These are phyloP conservation scores for Diplocarpon mali DNA, from an alignment of 2,329 filamentous ascomycete species.

Conservation along the genomic window DNA sequence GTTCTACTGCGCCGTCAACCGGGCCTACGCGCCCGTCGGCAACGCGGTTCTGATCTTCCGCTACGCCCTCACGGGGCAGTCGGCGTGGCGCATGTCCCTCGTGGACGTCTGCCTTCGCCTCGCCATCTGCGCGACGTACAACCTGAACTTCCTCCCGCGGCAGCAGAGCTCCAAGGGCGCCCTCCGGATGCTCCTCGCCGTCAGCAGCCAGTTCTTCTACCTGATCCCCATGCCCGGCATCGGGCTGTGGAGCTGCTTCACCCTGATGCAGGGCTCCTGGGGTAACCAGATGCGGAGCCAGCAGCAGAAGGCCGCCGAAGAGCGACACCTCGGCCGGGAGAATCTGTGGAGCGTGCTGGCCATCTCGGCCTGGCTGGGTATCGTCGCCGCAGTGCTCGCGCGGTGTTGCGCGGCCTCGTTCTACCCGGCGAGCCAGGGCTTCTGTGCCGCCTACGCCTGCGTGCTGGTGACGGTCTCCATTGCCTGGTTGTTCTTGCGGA, in stretches of 20 bases:
- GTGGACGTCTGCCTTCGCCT: no score
- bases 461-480: no score
- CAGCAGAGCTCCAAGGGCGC: neutral
- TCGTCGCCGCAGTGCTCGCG: conserved; percentile 9
- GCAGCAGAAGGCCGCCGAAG: conserved; percentile 11
- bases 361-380: conserved; percentile 12
- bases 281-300: conserved; percentile 28
- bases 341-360: conserved; percentile 12
- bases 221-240: conserved; percentile 28
- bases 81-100: no score
- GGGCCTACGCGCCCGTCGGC: conserved; percentile 26
- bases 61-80: conserved; percentile 16
- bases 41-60: conserved; percentile 23
- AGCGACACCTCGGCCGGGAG: conserved; percentile 5
- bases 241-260: conserved; percentile 29
- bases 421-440: no score
- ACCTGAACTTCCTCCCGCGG: no score
- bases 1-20: conserved; percentile 27
- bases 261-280: conserved; percentile 28
- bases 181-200: conserved; percentile 17
- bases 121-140: no score
- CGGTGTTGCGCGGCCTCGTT: no score
- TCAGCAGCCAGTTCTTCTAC: conserved; percentile 23
- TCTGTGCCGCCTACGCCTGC: no score
- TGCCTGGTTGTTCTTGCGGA: no score